Conservation (phyloP, 2,329 filamentous ascomycete genomes). For the Aspergillus pseudoviridinutans region DNA sequence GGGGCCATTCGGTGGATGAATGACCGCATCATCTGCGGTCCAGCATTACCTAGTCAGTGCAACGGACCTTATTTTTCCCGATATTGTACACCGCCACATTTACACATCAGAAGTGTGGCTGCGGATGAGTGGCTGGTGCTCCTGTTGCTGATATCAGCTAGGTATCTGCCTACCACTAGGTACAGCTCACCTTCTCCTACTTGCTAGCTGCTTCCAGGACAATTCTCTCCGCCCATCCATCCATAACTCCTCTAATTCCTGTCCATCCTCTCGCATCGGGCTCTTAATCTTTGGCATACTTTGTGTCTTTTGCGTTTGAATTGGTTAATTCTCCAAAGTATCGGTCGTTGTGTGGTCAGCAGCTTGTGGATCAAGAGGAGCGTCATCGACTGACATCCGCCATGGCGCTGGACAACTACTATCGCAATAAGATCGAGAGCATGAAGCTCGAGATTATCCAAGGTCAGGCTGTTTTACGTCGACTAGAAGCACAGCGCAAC, state of each 20-base stretch:
- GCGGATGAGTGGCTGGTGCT: conserved; percentile 4
- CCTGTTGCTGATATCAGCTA: conserved; percentile 5
- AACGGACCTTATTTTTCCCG: neutral
- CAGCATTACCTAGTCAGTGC: neutral
- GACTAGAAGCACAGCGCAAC: conserved; percentile 95
- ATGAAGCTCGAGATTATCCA: conserved; percentile 99
- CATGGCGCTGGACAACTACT: conserved; percentile 99
- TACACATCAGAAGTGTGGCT: neutral
- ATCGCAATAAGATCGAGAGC: conserved; percentile 99
- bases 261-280: neutral
- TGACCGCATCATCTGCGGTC: neutral
- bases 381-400: conserved; percentile 42
- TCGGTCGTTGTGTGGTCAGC: neutral
- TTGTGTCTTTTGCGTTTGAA: neutral
- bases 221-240: neutral
- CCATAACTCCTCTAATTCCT: neutral
- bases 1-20: neutral
- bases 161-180: neutral
- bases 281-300: neutral
- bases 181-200: neutral
- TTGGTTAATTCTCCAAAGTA: neutral
- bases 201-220: neutral
- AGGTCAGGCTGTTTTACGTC: conserved; percentile 88
- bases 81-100: neutral
- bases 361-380: conserved; percentile 13